Base-by-base conservation (phyloP, 805 yeast species). In the Diddensiella caesifluorescens region DNA sequence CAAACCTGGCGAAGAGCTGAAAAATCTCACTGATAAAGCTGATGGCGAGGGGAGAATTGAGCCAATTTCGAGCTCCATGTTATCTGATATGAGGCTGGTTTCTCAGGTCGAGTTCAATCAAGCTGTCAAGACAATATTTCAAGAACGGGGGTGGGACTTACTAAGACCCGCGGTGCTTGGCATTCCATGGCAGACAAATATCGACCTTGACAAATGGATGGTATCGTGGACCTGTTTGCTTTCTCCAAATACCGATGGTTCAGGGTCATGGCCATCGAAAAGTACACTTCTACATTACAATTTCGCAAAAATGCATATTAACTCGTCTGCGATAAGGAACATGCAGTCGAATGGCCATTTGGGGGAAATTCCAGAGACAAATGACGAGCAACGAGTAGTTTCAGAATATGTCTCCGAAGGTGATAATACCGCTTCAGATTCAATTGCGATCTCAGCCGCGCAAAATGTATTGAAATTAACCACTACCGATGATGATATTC, bases 151-250 rank as follows among this genome's bases (percentile, higher is more conserved):
- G 0, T 76, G 83, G 83, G 79, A 73, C 41, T 56, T 77, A 16
- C 58, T 80, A 29, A 65, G 75, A 0, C 86, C 86, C 0, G 64
- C 77, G 1, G 64, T 75, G 1, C 74, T 80, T 56, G 88, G 88
- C 0, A 68, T 80, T 6, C 86, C 86, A 0, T 80, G 83, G 55
- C 75, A 73, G 49, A 71, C 79, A 4, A 80, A 80, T 54, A 59
- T 80, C 43, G 84, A 79, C 44, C 60, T 80, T 27, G 88, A 80
- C 53, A 78, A 74, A 58, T 80, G 88, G 88, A 80, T 80, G 85
- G 84, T 80, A 3, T 79, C 80, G 16, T 80, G 88, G 88, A 78
- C 88, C 0, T 83, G 81, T 7, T 59, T 80, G 30, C 61, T 80
- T 16, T 74, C 83, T 2, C 83, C 84, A 1, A 69, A 75, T 36